Base-by-base conservation (phyloP, 345 rosid species). In the Salix exigua region DNA sequence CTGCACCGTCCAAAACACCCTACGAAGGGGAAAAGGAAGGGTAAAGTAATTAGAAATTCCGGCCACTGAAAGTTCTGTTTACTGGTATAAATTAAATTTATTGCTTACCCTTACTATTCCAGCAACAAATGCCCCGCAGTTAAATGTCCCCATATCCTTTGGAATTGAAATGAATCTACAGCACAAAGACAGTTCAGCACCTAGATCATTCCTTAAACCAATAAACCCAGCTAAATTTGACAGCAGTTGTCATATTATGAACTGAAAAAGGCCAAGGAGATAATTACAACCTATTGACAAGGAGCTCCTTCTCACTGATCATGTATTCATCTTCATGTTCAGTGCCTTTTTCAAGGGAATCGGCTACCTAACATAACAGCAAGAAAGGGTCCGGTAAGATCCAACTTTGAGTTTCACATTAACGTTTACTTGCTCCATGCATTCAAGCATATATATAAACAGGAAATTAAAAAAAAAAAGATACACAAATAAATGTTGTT, bases 101-200 rank as follows among this genome's bases (percentile, higher is more conserved):
- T 33, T 46, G 62, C 79, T 85, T 78, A 96, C 99, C 90, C 89
- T 89, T 1, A 96, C 98, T 78, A 96, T 92, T 79, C 99, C 98
- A 78, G 99, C 99, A 79, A 92, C 98, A 89, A 94, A 96, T 25
- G 99, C 99, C n/a, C 98, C 98, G 17, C 98, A 96, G 83, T 96
- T 96, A 77, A 96, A 96, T 30, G 99, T 91, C 63, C 98, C 99
- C 98, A 96, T 96, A 79, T 96, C 99, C 87, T 94, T 94, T 23
- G 98, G 98, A 72, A 94, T 90, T 14, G 99, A 96, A 74, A 94
- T 96, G 78, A 94, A 96, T 88, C 99, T 92, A 75, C 53, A 30
- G 25, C 48, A 74, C 37, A 65, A 7, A 75, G 67, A 50, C 31
- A 46, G 62, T 62, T 70, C 25, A 65, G 71, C 70, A 72, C 68